Evolutionary conservation across 805 yeast genomes (phyloP), one percentile per base, ranked within the genome.

Genomic region (Metschnikowia cerradonensis): DNA sequence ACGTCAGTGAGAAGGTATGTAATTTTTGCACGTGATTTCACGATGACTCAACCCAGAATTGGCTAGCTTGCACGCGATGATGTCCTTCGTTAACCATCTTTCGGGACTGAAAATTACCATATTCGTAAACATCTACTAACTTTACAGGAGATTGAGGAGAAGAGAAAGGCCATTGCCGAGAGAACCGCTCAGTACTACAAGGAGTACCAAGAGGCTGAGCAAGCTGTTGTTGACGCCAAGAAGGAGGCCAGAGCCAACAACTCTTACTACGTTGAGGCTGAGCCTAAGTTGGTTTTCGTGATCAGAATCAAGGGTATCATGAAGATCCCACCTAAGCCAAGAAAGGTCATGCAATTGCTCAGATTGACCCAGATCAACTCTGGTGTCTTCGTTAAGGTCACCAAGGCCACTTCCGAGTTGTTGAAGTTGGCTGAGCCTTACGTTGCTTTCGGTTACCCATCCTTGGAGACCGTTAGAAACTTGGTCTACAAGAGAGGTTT

Each of bases 281-380:
- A 91, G 84, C 83, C 85, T 71, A 90, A 89, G 79, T 86, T 91
- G 71, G 96, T 89, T 63, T 90, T 91, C 76, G 96, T 91, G 71
- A 84, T 91, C 77, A 90, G 98, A 87, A 91, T 91, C 86, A 91
- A 91, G 92, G 97, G 97, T 91, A 89, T 91, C 77, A 88, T 82
- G 91, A 91, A 90, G 87, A 90, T 91, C 68, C 88, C 97, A 72
- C 97, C 97, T 72, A 91, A 91, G 87, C 96, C 97, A 84, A 90
- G 97, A 88, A 91, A 91, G 88, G 96, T 91, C 69, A 77, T 90
- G 76, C 96, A 87, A 80, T 84, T 90, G 74, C 82, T 89, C 77
- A 86, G 96, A 83, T 84, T 90, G 77, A 82, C 84, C 73, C 96
- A 88, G 82, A 88, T 90, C 78, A 90, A 90, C 83, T 82, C 94